These are phyloP conservation scores for Leishmania lainsoni DNA, from an alignment of 208 protist genomes.

Conservation along the genomic window DNA sequence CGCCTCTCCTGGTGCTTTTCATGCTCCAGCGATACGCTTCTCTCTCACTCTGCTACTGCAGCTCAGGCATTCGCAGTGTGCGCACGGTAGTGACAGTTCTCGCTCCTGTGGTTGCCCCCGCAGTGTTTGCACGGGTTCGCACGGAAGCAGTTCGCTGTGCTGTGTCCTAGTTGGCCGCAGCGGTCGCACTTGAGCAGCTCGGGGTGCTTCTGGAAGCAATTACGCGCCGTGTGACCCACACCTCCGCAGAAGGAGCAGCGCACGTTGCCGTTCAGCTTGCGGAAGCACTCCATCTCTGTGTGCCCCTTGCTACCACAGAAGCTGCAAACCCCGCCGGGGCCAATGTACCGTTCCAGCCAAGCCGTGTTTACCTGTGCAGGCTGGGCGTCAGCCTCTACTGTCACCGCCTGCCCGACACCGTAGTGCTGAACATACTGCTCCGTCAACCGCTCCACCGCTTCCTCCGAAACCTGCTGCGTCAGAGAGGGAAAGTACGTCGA, in stretches of 20 bases:
- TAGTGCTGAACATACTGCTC: constrained; percentile 83
- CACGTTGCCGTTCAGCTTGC: constrained; percentile 51
- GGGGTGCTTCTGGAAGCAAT: constrained; percentile 81
- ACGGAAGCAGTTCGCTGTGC: constrained; percentile 68
- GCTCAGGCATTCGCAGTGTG: neutral
- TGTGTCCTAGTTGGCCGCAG: constrained; percentile 88
- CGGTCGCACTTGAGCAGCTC: constrained; percentile 84
- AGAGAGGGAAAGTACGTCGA: constrained; percentile 30
- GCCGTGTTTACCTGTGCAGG: constrained; percentile 73
- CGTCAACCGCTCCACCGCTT: constrained; percentile 67
- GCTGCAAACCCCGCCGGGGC: constrained; percentile 71
- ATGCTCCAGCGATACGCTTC: neutral
- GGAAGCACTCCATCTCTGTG: constrained; percentile 87
- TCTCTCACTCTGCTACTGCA: neutral
- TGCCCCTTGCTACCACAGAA: constrained; percentile 84
- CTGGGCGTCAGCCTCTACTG: constrained; percentile 66
- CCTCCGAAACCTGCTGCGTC: constrained; percentile 25
- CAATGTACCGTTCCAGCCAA: constrained; percentile 82
- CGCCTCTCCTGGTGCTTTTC: neutral
- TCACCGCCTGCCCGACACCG: constrained; percentile 55
- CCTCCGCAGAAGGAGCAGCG: constrained; percentile 68
- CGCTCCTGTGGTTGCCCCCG: constrained; percentile 82
- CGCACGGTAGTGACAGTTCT: constrained; percentile 71
- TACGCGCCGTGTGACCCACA: constrained; percentile 71
- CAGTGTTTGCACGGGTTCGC: constrained; percentile 89